Evolutionary conservation across 192 early-diverging fungal species (phyloP).

Genomic region (Jimgerdemannia lactiflua): DNA sequence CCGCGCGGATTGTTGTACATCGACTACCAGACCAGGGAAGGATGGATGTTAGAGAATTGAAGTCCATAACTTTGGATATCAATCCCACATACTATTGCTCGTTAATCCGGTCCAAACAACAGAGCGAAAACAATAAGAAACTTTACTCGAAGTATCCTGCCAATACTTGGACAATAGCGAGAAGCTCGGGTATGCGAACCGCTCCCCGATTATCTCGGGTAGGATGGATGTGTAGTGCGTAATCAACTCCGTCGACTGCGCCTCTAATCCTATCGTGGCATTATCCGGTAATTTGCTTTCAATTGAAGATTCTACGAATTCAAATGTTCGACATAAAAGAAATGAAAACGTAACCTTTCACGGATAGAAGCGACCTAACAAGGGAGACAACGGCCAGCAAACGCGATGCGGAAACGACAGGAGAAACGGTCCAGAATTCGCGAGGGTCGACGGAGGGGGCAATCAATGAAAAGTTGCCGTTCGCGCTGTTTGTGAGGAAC

Average conservation of each 20-base stretch:
- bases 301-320: neutral
- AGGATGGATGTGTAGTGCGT: constrained; percentile 49
- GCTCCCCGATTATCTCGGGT: constrained; percentile 40
- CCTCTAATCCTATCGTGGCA: constrained; percentile 38
- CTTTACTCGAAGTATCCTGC: constrained; percentile 74
- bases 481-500: constrained; percentile 36
- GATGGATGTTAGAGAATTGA: neutral
- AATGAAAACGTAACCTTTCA: constrained; percentile 31
- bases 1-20: constrained; percentile 65
- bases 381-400: constrained; percentile 65
- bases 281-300: neutral
- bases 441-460: constrained; percentile 36
- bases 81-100: no score
- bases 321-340: no score
- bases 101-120: no score
- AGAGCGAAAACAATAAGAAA: neutral
- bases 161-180: constrained; percentile 77
- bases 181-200: constrained; percentile 61
- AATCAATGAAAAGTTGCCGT: constrained; percentile 63
- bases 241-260: constrained; percentile 35
- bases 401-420: constrained; percentile 60
- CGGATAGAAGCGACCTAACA: constrained; percentile 41
- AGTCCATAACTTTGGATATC: neutral
- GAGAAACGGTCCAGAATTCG: constrained; percentile 57
- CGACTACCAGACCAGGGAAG: constrained; percentile 39